Evolutionary conservation across 352 stramenopile genomes (phyloP).

Genomic region (Globisporangium cylindrosporum): DNA sequence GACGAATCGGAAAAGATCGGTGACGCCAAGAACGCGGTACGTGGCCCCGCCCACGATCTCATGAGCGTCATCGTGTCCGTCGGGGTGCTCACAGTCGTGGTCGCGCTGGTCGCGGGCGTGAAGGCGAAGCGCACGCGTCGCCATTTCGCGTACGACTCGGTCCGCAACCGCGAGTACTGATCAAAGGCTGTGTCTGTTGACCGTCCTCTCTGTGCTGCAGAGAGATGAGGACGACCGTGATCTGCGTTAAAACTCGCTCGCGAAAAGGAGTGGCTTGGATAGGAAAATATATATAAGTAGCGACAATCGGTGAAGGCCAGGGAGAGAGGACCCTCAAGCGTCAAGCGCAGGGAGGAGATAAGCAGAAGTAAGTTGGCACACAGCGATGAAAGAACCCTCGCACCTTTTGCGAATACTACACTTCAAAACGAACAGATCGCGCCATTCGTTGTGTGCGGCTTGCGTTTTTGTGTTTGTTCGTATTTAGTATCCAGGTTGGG

Average conservation of each 20-base stretch:
- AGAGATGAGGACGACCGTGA: not conserved
- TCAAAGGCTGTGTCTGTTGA: not conserved
- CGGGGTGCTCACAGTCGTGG: slow-evolving; percentile 24
- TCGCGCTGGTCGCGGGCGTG: slow-evolving; percentile 28
- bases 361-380: too few species aligned
- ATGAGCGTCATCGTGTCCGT: slow-evolving; percentile 21
- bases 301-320: not conserved
- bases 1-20: slow-evolving; percentile 9
- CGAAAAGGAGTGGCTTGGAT: not conserved
- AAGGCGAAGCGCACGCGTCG: slow-evolving; percentile 30
- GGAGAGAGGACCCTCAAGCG: too few species aligned
- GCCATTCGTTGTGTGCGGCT: too few species aligned
- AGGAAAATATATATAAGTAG: not conserved
- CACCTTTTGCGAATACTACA: too few species aligned
- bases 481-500: too few species aligned
- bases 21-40: not conserved
- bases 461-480: too few species aligned
- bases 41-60: not conserved
- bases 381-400: too few species aligned
- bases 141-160: slow-evolving; percentile 55
- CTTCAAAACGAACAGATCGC: too few species aligned
- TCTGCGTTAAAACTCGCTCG: not conserved
- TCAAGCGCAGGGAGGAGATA: too few species aligned
- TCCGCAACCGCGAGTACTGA: slow-evolving; percentile 38
- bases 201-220: not conserved